Base-by-base conservation (phyloP, 1,284 basidiomycete species). In the Earliella scabrosa region DNA sequence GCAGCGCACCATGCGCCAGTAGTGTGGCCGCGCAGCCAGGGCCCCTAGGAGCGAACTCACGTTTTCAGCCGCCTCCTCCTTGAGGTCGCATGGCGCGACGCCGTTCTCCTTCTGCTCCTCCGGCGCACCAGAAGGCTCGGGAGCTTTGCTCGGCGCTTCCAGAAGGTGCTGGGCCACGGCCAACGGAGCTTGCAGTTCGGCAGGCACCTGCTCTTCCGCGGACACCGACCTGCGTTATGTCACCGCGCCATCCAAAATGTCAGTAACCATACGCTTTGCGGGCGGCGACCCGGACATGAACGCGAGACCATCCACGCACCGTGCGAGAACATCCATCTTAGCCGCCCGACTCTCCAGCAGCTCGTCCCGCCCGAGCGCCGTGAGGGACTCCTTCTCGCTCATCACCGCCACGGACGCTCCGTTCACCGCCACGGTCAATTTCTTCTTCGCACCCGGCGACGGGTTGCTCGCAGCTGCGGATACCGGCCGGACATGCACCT, bases 381-480 rank as follows among this genome's bases (percentile, higher is more conserved):
- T 85, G 66, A 90, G 71, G 20, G 81, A 82, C 67, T 90, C 87
- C 75, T 90, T 92, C 77, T 95, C 93, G 55, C 81, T 83, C 38
- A 87, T 76, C 45, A 92, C 81, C 4, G 62, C 65, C 24, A 89
- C 77, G 11, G 75, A 74, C 20, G 70, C 73, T 18, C 83, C 88
- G 55, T 87, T 82, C 53, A 90, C 81, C 35, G 69, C 73, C 58
- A 86, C 77, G 38, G 70, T 63, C 46, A 52, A 51, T 16, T 64
- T 68, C 61, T 45, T 49, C 49, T 45, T 45, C 45, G 44, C 31
- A 10, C 45, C 21, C 16, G 53, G 40, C 7, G 43, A 23, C 10
- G 43, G n/a, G n/a, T n/a, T 27, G 38, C 24, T 43, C 59, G 65
- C 63, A 32, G 56, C 41, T 14, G 56, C 58, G 18, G 59, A 56